Evolutionary conservation across 192 early-diverging fungal genomes (phyloP).

Genomic region (Coemansia sp.): DNA sequence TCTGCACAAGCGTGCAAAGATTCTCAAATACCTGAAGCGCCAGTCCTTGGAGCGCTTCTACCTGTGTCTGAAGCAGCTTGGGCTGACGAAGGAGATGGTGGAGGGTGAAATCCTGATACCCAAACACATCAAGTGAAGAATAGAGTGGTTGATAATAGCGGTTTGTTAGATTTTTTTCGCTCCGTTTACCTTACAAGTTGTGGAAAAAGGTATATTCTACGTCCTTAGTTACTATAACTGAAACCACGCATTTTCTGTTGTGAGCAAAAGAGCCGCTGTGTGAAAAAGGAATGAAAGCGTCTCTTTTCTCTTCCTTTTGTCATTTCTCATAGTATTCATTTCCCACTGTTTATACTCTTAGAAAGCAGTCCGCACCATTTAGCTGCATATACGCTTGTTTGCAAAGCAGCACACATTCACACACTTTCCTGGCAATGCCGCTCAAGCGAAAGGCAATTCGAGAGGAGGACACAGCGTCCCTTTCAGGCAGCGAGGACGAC

Average conservation of each 20-base stretch:
- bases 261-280: no score
- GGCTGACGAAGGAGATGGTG: conserved; percentile 63
- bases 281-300: no score
- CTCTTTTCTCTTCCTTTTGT: not conserved
- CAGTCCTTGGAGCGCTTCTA: conserved; percentile 67
- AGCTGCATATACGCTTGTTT: not conserved
- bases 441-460: conserved; percentile 31
- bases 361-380: no score
- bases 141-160: not conserved
- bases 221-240: no score
- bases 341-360: no score
- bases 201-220: no score
- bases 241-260: not conserved
- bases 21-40: conserved; percentile 88
- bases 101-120: conserved; percentile 61
- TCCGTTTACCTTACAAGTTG: no score
- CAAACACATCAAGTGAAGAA: conserved; percentile 25
- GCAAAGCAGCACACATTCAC: not conserved
- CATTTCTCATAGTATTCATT: not conserved
- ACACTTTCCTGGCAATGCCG: conserved; percentile 22
- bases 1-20: conserved; percentile 77
- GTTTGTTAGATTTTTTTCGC: no score
- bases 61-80: conserved; percentile 66
- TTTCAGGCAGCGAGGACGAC: conserved; percentile 18
- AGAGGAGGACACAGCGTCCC: conserved; percentile 15